Evolutionary conservation across 2,329 filamentous ascomycete species (phyloP).

Genomic region (Aspergillus sp.): DNA sequence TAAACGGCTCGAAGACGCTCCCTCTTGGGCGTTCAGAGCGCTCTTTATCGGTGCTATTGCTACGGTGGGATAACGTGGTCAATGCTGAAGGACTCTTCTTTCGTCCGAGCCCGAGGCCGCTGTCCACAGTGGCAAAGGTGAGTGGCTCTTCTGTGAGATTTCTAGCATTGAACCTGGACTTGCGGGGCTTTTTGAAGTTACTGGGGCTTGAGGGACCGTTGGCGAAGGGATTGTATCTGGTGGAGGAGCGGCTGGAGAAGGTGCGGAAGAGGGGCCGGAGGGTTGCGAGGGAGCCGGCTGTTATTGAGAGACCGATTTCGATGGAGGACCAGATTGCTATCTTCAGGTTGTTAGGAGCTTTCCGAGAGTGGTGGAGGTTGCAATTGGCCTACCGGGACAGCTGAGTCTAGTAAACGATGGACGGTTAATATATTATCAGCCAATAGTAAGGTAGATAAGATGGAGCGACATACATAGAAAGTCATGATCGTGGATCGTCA

Average conservation of each 20-base stretch:
- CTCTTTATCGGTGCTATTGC: neutral
- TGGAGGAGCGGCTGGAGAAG: neutral
- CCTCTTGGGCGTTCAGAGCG: neutral
- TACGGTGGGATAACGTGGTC: neutral
- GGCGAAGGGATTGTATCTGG: neutral
- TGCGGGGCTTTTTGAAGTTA: neutral
- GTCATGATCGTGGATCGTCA: slow-evolving; percentile 14
- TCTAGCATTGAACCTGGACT: neutral
- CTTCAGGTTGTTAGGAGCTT: neutral
- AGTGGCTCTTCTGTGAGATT: neutral
- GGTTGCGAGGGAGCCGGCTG: slow-evolving; percentile 21
- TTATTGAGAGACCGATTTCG: slow-evolving; percentile 24
- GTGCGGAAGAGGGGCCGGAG: slow-evolving; percentile 19
- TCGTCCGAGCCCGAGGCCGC: neutral
- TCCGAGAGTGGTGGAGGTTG: neutral
- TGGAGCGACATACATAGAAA: slow-evolving; percentile 20
- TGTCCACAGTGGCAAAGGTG: neutral
- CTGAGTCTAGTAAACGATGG: neutral
- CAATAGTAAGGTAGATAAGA: neutral
- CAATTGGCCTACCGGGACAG: neutral
- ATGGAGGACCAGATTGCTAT: slow-evolving; percentile 25
- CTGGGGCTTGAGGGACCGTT: neutral
- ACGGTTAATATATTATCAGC: neutral
- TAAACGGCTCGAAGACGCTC: neutral
- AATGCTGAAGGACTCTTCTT: neutral